Evolutionary conservation across 352 stramenopile genomes (phyloP).

Genomic region (Salisapilia sapeloensis): DNA sequence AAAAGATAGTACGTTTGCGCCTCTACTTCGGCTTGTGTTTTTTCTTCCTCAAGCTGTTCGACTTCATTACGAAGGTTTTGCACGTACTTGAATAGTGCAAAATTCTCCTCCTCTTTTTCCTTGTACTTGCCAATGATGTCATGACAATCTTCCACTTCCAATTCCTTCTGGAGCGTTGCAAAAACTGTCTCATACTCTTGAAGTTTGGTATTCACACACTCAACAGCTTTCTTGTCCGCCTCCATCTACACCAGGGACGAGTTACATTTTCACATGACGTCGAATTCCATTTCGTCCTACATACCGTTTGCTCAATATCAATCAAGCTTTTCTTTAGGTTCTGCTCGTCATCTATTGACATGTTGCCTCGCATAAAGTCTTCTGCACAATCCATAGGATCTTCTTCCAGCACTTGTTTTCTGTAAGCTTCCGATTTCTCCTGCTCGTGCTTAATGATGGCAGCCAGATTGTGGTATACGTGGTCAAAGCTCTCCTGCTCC

Average conservation of each 20-base stretch:
- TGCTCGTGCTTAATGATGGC: constrained; percentile 57
- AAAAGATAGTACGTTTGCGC: constrained; percentile 22
- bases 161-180: constrained; percentile 32
- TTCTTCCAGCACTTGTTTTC: constrained; percentile 61
- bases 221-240: constrained; percentile 51
- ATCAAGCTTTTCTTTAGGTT: constrained; percentile 49
- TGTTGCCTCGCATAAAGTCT: constrained; percentile 54
- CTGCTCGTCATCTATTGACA: constrained; percentile 61
- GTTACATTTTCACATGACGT: too few relatives aligned
- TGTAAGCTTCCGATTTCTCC: constrained; percentile 55
- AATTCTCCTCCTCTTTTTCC: constrained; percentile 66
- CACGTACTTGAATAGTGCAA: constrained; percentile 63
- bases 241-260: constrained; percentile 25
- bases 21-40: constrained; percentile 27
- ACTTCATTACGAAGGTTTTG: constrained; percentile 67
- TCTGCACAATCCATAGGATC: constrained; percentile 46
- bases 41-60: constrained; percentile 72
- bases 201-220: constrained; percentile 49
- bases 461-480: constrained; percentile 51
- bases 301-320: constrained; percentile 35
- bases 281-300: too few relatives aligned
- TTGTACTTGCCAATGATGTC: constrained; percentile 37
- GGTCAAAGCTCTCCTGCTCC: constrained; percentile 59
- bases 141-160: constrained; percentile 46
- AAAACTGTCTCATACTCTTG: constrained; percentile 62